A percentile compares a stretch with the other conserved stretches of the same genome.
Evolutionary conservation across 768 basidiomycete species (phyloP).

Genomic region (Russula brevipes): DNA sequence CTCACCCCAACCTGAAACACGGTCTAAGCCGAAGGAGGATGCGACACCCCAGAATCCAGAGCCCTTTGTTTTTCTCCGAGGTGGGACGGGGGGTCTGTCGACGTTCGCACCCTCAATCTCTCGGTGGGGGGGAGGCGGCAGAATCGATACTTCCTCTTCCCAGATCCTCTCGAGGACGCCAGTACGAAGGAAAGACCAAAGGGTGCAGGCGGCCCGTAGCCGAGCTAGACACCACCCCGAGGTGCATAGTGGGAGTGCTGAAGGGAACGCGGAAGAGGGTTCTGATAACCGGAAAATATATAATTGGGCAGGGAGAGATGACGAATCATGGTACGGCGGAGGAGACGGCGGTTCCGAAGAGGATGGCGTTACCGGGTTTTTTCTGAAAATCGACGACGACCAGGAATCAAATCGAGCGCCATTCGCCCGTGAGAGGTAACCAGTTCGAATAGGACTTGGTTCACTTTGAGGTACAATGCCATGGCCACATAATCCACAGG

Average conservation of each 20-base stretch:
- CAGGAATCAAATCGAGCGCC: conserved; percentile 40
- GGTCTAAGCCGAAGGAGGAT: conserved; percentile 46
- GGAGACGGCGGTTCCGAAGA: conserved; percentile 35
- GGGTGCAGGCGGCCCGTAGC: conserved; percentile 78
- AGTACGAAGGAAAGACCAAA: conserved; percentile 85
- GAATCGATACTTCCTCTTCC: conserved; percentile 62
- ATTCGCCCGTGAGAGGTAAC: conserved; percentile 24
- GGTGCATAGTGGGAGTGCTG: conserved; percentile 58
- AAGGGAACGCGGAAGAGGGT: conserved; percentile 29
- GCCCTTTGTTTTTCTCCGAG: conserved; percentile 41
- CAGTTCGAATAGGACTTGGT: conserved; percentile 35
- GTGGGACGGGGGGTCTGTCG: conserved; percentile 58
- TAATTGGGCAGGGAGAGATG: conserved; percentile 40
- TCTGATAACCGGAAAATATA: conserved; percentile 62
- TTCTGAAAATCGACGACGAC: conserved; percentile 56
- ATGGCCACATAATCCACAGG: conserved; percentile 77
- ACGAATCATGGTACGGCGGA: conserved; percentile 29
- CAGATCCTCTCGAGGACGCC: conserved; percentile 82
- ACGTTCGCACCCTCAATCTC: conserved; percentile 13
- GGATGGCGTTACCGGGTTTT: conserved; percentile 35
- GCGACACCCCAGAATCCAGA: conserved; percentile 63
- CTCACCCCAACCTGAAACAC: conserved; percentile 49
- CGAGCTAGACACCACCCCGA: conserved; percentile 84
- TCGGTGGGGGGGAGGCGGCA: conserved; percentile 32
- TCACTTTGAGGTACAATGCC: conserved; percentile 42